Base-by-base conservation (phyloP, 345 rosid species). In the Bruguiera parviflora region DNA sequence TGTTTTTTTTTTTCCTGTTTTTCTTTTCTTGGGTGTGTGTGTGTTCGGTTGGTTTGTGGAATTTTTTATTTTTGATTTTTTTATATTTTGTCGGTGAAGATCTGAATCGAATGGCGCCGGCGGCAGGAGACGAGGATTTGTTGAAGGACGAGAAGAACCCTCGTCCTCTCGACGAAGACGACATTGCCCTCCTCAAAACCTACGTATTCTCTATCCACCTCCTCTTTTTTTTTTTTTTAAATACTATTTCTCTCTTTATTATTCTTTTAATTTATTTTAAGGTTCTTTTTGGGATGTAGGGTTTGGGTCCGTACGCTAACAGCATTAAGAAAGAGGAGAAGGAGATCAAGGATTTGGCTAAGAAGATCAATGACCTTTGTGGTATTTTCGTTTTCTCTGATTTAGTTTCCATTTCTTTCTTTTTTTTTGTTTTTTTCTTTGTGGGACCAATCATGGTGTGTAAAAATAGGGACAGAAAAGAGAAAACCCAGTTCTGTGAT, bases 311-410 rank as follows among this genome's bases (percentile, higher is more conserved):
- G 39, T 93, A 94, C 76, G 89, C 96, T 8, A 78, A 72, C 8
- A 82, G 92, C 59, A 91, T 89, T 51, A 94, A 94, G 89, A 94
- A 87, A 76, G 92, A n/a, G 0, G 98, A 94, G 81, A 94, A 91
- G 78, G 97, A 91, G 76, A 91, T 91, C 33, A 94, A 94, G 77
- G 97, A 91, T 22, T 81, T 94, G 81, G 97, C 96, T 0, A 94
- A 91, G 86, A 94, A 81, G 74, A 85, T 94, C 63, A 94, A 94
- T 53, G 98, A 94, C 69, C 71, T 94, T 16, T 84, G 95, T 70
- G 97, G 98, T 93, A 84, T 73, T 79, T 60, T 27, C 29, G 11
- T 33, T 16, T 20, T 53, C 25, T 53, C 28, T 35, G 2, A 13
- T 3, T 13, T 33, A 31, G 8, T 70, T 69, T 25, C 22, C 27